Conservation (phyloP, 768 basidiomycete species). For the Amanita inopinata region DNA sequence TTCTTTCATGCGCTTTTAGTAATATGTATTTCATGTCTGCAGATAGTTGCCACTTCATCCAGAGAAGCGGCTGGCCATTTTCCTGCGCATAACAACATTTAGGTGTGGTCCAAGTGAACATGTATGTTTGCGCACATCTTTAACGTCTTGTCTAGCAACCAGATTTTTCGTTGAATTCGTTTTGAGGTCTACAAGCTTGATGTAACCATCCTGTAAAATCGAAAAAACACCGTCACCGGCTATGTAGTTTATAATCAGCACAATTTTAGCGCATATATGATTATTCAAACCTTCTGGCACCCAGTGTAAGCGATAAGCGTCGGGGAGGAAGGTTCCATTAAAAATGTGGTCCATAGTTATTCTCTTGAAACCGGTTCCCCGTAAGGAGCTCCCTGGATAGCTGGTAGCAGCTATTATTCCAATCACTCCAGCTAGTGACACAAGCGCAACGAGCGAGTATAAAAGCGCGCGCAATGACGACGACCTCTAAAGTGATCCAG, state of each 20-base stretch:
- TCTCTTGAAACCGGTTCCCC: constrained; percentile 45
- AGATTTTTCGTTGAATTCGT: constrained; percentile 58
- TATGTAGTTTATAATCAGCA: constrained; percentile 19
- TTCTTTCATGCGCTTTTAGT: constrained; percentile 62
- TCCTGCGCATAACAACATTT: constrained; percentile 29
- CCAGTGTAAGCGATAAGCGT: constrained; percentile 57
- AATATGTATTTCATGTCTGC: constrained; percentile 88
- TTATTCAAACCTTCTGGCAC: constrained; percentile 72
- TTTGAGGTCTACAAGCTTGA: constrained; percentile 76
- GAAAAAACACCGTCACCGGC: constrained; percentile 95
- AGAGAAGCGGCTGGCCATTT: constrained; percentile 37
- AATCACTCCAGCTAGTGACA: constrained; percentile 54
- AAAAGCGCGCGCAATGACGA: constrained; percentile 54
- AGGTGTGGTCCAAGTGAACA: constrained; percentile 5
- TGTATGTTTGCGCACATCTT: constrained; percentile 39
- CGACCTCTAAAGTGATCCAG: constrained; percentile 26
- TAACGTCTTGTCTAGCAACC: constrained; percentile 47
- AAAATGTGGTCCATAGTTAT: constrained; percentile 87
- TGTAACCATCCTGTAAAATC: constrained; percentile 44
- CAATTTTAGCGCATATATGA: not conserved
- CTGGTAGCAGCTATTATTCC: constrained; percentile 70
- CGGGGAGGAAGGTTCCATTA: constrained; percentile 74
- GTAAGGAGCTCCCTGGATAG: constrained; percentile 51
- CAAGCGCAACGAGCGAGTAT: constrained; percentile 47
- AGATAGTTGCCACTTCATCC: constrained; percentile 71